Conservation (phyloP, 73 alveolate genomes). For the Symbiodinium natans region DNA sequence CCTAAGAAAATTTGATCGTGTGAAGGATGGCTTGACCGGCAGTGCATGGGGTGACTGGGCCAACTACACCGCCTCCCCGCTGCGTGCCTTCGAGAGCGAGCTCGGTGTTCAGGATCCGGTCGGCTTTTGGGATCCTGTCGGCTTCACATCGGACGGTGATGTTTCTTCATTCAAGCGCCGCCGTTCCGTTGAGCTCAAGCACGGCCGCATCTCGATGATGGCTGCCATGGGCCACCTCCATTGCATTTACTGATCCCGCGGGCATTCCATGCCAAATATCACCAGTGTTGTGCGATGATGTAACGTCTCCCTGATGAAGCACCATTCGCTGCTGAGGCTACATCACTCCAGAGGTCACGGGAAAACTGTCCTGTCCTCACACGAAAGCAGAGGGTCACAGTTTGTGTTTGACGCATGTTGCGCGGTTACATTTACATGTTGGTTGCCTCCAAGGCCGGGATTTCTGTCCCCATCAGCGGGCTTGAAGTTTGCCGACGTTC, state of each 20-base stretch:
- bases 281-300: background rate
- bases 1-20: too few species aligned
- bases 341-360: constrained; percentile 38
- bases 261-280: background rate
- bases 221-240: background rate
- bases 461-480: constrained; percentile 15
- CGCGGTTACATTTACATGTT: background rate
- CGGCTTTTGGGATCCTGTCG: constrained; percentile 16
- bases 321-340: background rate
- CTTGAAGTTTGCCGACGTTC: constrained; percentile 18
- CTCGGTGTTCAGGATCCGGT: background rate
- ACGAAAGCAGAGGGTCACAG: background rate
- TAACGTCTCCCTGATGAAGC: background rate
- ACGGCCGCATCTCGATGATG: constrained; percentile 19
- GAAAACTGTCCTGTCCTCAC: background rate
- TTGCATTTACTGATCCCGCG: background rate
- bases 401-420: background rate
- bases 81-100: background rate
- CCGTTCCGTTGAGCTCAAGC: constrained; percentile 15
- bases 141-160: constrained; percentile 12
- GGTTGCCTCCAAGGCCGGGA: background rate
- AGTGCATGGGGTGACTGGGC: background rate
- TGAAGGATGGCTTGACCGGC: background rate
- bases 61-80: background rate
- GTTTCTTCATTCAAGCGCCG: constrained; percentile 12